Base-by-base conservation (phyloP, 192 early-diverging fungal species). In the Backusella luteola region DNA sequence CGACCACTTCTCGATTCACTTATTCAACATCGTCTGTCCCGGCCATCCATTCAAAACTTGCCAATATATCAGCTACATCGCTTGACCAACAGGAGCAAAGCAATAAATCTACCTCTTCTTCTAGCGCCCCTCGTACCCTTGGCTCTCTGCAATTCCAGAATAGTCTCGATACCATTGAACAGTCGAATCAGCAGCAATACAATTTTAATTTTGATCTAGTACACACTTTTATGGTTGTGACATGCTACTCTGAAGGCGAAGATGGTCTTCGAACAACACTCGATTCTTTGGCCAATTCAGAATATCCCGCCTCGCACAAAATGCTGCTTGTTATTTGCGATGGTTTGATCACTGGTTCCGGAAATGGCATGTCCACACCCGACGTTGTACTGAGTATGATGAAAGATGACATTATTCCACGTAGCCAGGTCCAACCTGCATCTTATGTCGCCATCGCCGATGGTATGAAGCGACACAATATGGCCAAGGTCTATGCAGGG, bases 401-500 rank as follows among this genome's bases (percentile, higher is more conserved):
- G 90, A 91, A 88, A 8, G 89, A 91, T 77, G 91, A 89, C 79
- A 81, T 91, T 49, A 86, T 90, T 17, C 88, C 90, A 8, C 86
- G 87, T 0, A 89, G 87, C 41, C 84, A 90, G 42, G 92, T 92
- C 2, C 85, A 90, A 73, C 90, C 95, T 5, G 85, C 90, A 68
- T 92, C 94, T 36, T 96, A 94, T 79, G 90, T 96, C 34, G 91
- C 97, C 36, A 95, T 97, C 67, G 96, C 93, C 23, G 91, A 96
- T 77, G 97, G 95, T 32, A 78, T 80, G 69, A 96, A 95, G 82
- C 88, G 94, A 29, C 93, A 96, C 77, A 98, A 98, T 82, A 95
- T 93, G 91, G 96, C 95, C 72, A 89, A 94, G 81, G 92, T 98
- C 29, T 96, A 96, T 81, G 92, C 96, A 12, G 97, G 97, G 11